phyloP scores from a whole-genome alignment of 257 asterid species.

The Solanum peruvianum region DNA sequence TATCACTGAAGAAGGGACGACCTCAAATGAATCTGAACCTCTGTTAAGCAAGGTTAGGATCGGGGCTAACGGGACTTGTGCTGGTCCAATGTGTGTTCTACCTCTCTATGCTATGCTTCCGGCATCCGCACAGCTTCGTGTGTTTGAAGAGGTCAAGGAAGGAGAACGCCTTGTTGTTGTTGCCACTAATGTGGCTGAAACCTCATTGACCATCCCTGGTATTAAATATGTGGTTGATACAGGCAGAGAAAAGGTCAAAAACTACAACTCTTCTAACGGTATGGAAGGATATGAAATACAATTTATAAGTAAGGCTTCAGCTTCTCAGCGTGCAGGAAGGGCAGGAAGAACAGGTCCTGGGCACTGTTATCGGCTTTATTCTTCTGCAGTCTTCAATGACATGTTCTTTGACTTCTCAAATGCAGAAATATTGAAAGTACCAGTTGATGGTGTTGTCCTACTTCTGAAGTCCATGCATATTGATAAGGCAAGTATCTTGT shows the following conservation, averaged over 20 bases:
- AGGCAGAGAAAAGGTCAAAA: slow-evolving; percentile 85
- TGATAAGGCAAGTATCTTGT: slow-evolving; percentile 45
- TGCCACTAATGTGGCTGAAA: slow-evolving; percentile 96
- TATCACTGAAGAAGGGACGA: slow-evolving; percentile 13
- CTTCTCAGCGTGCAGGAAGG: slow-evolving; percentile 90
- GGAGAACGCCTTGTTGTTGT: slow-evolving; percentile 83
- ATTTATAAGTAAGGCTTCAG: slow-evolving; percentile 98
- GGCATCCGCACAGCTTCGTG: slow-evolving; percentile 83
- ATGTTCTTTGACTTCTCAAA: slow-evolving; percentile 51
- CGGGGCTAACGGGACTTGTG: slow-evolving; percentile 15
- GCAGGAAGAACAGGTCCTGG: slow-evolving; percentile 99
- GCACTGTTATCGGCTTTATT: slow-evolving; percentile 90
- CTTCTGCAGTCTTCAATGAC: slow-evolving; percentile 74
- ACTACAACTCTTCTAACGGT: slow-evolving; percentile 63
- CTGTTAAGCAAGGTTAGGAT: neutral
- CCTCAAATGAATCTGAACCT: slow-evolving; percentile 11
- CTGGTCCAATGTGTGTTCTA: slow-evolving; percentile 49
- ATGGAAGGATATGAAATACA: slow-evolving; percentile 79
- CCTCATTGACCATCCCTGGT: slow-evolving; percentile 96
- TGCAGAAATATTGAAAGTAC: slow-evolving; percentile 85
- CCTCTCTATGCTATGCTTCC: slow-evolving; percentile 99
- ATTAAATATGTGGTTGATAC: slow-evolving; percentile 90
- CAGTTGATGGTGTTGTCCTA: slow-evolving; percentile 93
- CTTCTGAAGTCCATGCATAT: slow-evolving; percentile 90
- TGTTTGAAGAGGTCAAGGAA: slow-evolving; percentile 62